Evolutionary conservation across 2,329 filamentous ascomycete species (phyloP).

Genomic region (Diaporthe ampelina): DNA sequence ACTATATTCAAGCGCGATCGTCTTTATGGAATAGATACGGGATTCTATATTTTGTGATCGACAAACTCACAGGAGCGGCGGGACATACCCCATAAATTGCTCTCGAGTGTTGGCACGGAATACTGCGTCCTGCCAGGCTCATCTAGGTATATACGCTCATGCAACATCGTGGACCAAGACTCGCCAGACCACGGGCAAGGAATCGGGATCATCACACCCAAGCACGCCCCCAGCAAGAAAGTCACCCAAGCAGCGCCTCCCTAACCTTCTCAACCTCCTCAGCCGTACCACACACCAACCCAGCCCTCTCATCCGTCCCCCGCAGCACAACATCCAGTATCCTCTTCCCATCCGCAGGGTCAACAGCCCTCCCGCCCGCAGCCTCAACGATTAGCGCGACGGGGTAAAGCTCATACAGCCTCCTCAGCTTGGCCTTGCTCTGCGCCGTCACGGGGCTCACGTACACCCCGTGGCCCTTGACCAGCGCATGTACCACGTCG

Average conservation of each 20-base stretch:
- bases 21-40: no score
- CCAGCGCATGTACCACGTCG: slow-evolving; percentile 70
- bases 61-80: no score
- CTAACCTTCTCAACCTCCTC: slow-evolving; percentile 61
- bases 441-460: slow-evolving; percentile 66
- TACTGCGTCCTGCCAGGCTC: neutral
- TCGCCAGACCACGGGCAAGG: neutral
- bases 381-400: slow-evolving; percentile 73
- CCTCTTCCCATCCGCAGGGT: slow-evolving; percentile 58
- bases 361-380: slow-evolving; percentile 68
- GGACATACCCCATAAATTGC: neutral
- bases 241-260: slow-evolving; percentile 41
- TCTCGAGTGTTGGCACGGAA: neutral
- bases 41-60: no score
- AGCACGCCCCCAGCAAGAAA: neutral
- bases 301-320: slow-evolving; percentile 64
- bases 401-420: slow-evolving; percentile 71
- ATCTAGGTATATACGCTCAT: neutral
- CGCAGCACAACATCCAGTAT: slow-evolving; percentile 57
- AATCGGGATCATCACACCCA: neutral
- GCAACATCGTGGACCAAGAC: neutral
- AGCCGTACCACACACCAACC: slow-evolving; percentile 63
- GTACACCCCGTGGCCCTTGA: slow-evolving; percentile 74
- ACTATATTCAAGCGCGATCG: no score
- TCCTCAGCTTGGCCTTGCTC: slow-evolving; percentile 69